Base-by-base conservation (phyloP, 169 alveolate genomes). In the Babesia ovata region DNA sequence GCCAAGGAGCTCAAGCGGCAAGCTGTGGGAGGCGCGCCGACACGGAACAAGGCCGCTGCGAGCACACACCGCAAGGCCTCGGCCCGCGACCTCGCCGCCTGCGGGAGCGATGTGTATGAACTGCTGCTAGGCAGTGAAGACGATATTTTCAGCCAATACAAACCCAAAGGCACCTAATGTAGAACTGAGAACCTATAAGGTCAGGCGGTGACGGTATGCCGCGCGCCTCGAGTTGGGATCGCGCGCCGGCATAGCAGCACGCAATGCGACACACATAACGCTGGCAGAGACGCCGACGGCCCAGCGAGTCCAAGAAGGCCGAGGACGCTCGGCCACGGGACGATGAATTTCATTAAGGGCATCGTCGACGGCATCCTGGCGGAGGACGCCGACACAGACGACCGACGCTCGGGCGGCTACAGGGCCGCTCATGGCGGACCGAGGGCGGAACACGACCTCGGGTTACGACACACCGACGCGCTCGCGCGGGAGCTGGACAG, bases 321-420 rank as follows among this genome's bases (percentile, higher is more conserved):
- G 39, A 33, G 39, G 39, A 33, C 39, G 39, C 39, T 33, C 39
- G 39, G 39, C 39, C 39, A 33, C 39, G 39, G 22, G n/a, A 33
- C 26, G 60, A 81, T 83, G 90, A 62, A 83, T 48, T 83, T 83
- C 63, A 53, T 83, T 7, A 83, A 83, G 86, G 90, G 86, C 26
- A 26, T 83, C 56, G 90, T 83, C 26, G 90, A 83, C 54, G 90
- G 85, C 36, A 83, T 83, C 4, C 66, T 83, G 49, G 79, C 90
- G n/a, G 84, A 74, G n/a, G 90, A 74, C 53, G 59, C 26, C 6
- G 84, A 73, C 7, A 39, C 16, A n/a, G 76, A 44, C n/a, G 44
- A 11, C 33, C 52, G 19, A 9, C 65, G 22, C 13, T 12, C 24
- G 14, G 63, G 19, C 39, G 13, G 19, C 58, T 54, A 67, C 52